Percentiles rank a stretch among this genome's conserved stretches.
Evolutionary conservation across 805 yeast genomes (phyloP).

Genomic region (Myxozyma geophila): DNA sequence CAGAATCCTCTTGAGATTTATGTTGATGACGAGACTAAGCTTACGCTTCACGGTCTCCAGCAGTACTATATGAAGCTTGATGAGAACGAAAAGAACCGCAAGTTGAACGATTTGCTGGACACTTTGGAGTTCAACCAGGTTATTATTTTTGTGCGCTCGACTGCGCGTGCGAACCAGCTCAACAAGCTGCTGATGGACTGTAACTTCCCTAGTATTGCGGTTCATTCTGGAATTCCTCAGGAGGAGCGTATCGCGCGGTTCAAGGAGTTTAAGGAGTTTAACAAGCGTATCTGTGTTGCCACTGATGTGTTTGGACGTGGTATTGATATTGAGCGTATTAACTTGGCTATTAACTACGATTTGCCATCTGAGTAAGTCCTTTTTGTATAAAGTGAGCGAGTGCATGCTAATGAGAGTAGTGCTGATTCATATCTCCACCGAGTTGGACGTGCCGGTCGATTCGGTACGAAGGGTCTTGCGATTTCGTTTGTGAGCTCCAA

Average conservation of each 20-base stretch:
- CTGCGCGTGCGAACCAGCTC: conserved; percentile 89
- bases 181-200: conserved; percentile 87
- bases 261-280: conserved; percentile 95
- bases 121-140: conserved; percentile 97
- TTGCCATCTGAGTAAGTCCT: conserved; percentile 69
- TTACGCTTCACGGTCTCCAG: conserved; percentile 96
- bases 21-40: conserved; percentile 96
- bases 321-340: conserved; percentile 98
- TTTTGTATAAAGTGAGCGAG: background rate
- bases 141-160: conserved; percentile 90
- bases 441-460: conserved; percentile 99
- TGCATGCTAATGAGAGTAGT: conserved; percentile 7
- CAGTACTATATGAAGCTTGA: conserved; percentile 90
- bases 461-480: conserved; percentile 98
- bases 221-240: conserved; percentile 93
- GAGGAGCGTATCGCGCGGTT: conserved; percentile 97
- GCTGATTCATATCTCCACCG: conserved; percentile 98
- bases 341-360: conserved; percentile 96
- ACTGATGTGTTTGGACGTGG: conserved; percentile 99
- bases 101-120: conserved; percentile 88
- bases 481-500: conserved; percentile 84
- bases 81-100: conserved; percentile 91
- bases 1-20: conserved; percentile 96
- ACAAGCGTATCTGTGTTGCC: conserved; percentile 97
- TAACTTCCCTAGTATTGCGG: conserved; percentile 96